Conservation (phyloP, 768 basidiomycete genomes). For the Pleurotus tuber-regium region DNA sequence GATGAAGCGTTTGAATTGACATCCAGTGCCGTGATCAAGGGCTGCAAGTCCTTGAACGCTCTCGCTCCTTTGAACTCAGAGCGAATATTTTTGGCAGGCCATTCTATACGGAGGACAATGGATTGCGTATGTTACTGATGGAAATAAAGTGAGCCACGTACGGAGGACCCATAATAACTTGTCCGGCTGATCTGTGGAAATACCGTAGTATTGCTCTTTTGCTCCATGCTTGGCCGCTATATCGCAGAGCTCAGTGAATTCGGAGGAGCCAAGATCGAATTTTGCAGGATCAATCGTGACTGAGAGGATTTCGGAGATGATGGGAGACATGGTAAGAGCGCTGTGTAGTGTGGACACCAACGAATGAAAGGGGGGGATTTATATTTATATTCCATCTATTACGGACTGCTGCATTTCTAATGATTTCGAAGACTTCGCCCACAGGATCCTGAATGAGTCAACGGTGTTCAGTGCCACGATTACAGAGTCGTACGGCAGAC, state of each 20-base stretch:
- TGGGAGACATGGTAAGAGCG: constrained; percentile 19
- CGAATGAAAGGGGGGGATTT: too few relatives aligned
- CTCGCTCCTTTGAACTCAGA: constrained; percentile 13
- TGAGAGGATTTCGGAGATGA: constrained; percentile 17
- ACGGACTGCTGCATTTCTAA: too few relatives aligned
- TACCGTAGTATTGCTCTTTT: constrained; percentile 22
- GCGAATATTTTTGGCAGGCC: constrained; percentile 13
- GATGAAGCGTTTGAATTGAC: constrained; percentile 11
- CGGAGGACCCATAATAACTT: constrained; percentile 21
- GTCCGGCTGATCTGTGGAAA: constrained; percentile 10
- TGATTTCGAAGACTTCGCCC: too few relatives aligned
- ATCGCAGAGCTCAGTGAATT: constrained; percentile 15
- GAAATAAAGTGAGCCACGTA: constrained; percentile 3
- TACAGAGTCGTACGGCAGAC: too few relatives aligned
- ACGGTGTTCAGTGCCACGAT: too few relatives aligned
- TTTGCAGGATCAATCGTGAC: constrained; percentile 12
- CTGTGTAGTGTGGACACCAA: too few relatives aligned
- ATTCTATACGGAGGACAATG: constrained; percentile 16
- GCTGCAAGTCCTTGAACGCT: neutral
- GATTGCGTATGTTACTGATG: neutral
- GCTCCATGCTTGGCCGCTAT: constrained; percentile 15
- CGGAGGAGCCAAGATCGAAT: constrained; percentile 15
- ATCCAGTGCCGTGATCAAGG: constrained; percentile 15
- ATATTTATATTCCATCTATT: too few relatives aligned
- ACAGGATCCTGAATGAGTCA: too few relatives aligned